Conservation (phyloP, 805 yeast genomes). For the Grigorovia jiainica region DNA sequence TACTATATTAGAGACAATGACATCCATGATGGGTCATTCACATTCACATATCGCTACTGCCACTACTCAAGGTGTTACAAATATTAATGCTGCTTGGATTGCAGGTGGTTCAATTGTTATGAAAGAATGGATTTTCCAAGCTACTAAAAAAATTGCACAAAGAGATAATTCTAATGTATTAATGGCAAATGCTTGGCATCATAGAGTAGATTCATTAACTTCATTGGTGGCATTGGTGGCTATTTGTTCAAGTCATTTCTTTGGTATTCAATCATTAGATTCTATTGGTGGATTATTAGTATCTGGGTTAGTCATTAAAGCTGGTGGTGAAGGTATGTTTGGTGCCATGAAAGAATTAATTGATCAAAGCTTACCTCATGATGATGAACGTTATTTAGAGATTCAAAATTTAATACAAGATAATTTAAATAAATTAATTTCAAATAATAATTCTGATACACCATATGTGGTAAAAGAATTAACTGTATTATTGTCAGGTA, state of each 20-base stretch:
- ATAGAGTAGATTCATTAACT: slow-evolving; percentile 87
- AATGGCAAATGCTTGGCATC: slow-evolving; percentile 98
- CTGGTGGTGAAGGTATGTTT: slow-evolving; percentile 70
- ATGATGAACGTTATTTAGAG: slow-evolving; percentile 40
- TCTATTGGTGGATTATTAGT: slow-evolving; percentile 88
- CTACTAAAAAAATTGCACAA: slow-evolving; percentile 73
- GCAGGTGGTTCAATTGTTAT: slow-evolving; percentile 82
- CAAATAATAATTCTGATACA: slow-evolving; percentile 34
- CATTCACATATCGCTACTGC: slow-evolving; percentile 27
- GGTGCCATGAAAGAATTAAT: slow-evolving; percentile 66
- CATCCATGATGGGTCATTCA: slow-evolving; percentile 29
- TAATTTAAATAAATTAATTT: slow-evolving; percentile 26
- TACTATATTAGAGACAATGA: slow-evolving; percentile 40
- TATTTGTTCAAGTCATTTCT: slow-evolving; percentile 73
- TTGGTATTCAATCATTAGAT: slow-evolving; percentile 76
- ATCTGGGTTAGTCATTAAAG: slow-evolving; percentile 69
- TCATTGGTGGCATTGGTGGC: slow-evolving; percentile 85
- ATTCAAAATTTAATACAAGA: slow-evolving; percentile 34
- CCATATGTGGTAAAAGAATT: slow-evolving; percentile 34
- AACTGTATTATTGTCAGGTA: slow-evolving; percentile 48
- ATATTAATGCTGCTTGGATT: slow-evolving; percentile 92
- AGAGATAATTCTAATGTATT: slow-evolving; percentile 77
- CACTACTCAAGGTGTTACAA: slow-evolving; percentile 36
- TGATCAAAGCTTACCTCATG: slow-evolving; percentile 54
- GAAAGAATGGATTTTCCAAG: slow-evolving; percentile 81